Base-by-base conservation (phyloP, 2,329 filamentous ascomycete genomes). In the Chaetomium strumarium region DNA sequence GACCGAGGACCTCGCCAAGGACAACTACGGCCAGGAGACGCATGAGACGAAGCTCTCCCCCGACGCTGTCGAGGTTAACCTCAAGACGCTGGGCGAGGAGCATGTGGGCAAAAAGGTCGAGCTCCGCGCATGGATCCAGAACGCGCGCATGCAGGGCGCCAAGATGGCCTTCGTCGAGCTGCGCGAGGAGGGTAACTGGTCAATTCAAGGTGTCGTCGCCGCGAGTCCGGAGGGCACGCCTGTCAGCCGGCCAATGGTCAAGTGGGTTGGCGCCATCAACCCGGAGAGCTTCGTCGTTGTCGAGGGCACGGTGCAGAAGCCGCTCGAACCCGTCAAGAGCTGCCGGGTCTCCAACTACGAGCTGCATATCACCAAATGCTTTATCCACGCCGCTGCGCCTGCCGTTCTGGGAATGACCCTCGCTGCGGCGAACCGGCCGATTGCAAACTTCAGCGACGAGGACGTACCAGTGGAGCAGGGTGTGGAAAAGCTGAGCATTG, bases 121-220 rank as follows among this genome's bases (percentile, higher is more conserved):
- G 41, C 77, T 96, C 63, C 80, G 90, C 36, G 89, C 83, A 30
- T 89, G 88, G 75, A 79, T 96, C 37, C 88, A 95, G 69, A 96
- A 95, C 74, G 83, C 87, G 31, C 83, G 92, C 60, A 84, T 86
- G 62, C 92, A 97, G 74, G 85, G 87, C 55, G 90, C 90, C 60
- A 95, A 96, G 76, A 86, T 96, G 75, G 86, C 84, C 39, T 96
- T 96, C 73, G 72, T 96, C 63, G 90, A 93, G 73, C 78, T 97
- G 62, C 81, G 89, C 58, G 80, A 90, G 69, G 83, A 88, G 68
- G 75, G 79, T 55, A 79, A 84, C 64, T 85, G 86, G 76, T 86
- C 84, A 24, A 85, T 96, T 37, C 91, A 96, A 74, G 90, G 86
- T 47, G 85, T 96, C 36, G 75, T 90, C 14, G 78, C 79, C 16